Conservation (phyloP, 495 filamentous ascomycete species). For the Hapsidospora chrysogenum region DNA sequence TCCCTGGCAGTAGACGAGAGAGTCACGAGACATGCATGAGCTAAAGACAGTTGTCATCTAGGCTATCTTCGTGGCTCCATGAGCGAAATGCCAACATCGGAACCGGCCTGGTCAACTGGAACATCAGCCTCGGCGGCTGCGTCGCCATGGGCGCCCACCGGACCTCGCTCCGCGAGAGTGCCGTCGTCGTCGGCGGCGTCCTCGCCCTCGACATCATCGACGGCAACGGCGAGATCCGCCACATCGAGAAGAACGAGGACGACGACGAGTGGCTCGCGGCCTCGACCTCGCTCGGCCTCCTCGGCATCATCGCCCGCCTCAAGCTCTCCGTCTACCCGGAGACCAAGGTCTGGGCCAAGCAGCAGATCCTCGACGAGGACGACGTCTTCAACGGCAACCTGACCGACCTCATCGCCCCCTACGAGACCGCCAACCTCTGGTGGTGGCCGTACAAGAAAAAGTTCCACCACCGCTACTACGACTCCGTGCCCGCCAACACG, state of each 20-base stretch:
- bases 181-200: slow-evolving; percentile 33
- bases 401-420: slow-evolving; percentile 28
- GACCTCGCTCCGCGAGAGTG: slow-evolving; percentile 25
- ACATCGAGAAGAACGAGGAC: slow-evolving; percentile 19
- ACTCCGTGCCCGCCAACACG: slow-evolving; percentile 19
- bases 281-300: slow-evolving; percentile 26
- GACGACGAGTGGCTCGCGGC: slow-evolving; percentile 31
- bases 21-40: too few relatives aligned
- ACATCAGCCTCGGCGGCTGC: slow-evolving; percentile 31
- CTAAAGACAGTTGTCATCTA: too few relatives aligned
- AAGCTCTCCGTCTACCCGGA: slow-evolving; percentile 29
- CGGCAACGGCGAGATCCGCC: slow-evolving; percentile 21
- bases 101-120: slow-evolving; percentile 34
- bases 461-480: slow-evolving; percentile 34
- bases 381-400: slow-evolving; percentile 30
- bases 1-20: too few relatives aligned
- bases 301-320: slow-evolving; percentile 27
- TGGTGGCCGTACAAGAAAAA: slow-evolving; percentile 33
- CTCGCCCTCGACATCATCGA: slow-evolving; percentile 30
- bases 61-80: slow-evolving; percentile 31
- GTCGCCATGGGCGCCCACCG: slow-evolving; percentile 34
- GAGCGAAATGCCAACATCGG: slow-evolving; percentile 24
- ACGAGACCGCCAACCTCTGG: slow-evolving; percentile 33
- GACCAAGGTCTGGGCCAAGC: slow-evolving; percentile 29
- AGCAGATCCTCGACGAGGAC: slow-evolving; percentile 24